phyloP scores from a whole-genome alignment of 164 flowering plant species.

The Vitis riparia region DNA sequence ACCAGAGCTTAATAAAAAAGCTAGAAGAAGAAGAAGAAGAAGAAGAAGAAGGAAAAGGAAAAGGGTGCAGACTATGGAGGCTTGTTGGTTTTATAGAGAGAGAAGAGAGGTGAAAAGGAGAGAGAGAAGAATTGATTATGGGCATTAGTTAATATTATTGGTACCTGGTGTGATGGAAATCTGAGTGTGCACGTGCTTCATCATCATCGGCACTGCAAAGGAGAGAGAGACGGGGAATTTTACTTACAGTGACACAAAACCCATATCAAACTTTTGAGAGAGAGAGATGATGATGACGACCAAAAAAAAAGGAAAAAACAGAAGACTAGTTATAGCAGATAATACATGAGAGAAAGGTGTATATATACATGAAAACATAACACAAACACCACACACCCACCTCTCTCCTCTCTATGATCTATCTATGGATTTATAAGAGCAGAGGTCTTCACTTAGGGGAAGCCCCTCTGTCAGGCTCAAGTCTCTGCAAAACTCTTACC shows the following conservation, averaged over 20 bases:
- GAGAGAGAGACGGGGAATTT: slow-evolving; percentile 9
- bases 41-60: slow-evolving; percentile 8
- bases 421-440: slow-evolving; percentile 12
- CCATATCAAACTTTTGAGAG: slow-evolving; percentile 21
- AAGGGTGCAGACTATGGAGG: not conserved
- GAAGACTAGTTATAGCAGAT: slow-evolving; percentile 3
- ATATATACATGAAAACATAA: slow-evolving; percentile 4
- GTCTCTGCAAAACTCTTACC: slow-evolving; percentile 44
- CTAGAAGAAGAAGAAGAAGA: slow-evolving; percentile 7
- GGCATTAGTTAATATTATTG: slow-evolving; percentile 24
- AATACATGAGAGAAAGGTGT: slow-evolving; percentile 6
- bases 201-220: slow-evolving; percentile 38
- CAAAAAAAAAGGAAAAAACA: not conserved
- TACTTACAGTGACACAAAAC: slow-evolving; percentile 33
- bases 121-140: slow-evolving; percentile 14
- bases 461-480: slow-evolving; percentile 48
- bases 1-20: no score
- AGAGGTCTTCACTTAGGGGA: slow-evolving; percentile 4
- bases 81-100: slow-evolving; percentile 13
- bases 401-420: slow-evolving; percentile 5
- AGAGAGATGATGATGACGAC: slow-evolving; percentile 5
- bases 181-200: slow-evolving; percentile 60
- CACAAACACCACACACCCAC: slow-evolving; percentile 10
- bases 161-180: slow-evolving; percentile 52
- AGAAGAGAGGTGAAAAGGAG: slow-evolving; percentile 18